A percentile compares a stretch with the other conserved stretches of the same genome.
phyloP scores from a whole-genome alignment of 257 asterid species.

The Solanum tarijense region DNA sequence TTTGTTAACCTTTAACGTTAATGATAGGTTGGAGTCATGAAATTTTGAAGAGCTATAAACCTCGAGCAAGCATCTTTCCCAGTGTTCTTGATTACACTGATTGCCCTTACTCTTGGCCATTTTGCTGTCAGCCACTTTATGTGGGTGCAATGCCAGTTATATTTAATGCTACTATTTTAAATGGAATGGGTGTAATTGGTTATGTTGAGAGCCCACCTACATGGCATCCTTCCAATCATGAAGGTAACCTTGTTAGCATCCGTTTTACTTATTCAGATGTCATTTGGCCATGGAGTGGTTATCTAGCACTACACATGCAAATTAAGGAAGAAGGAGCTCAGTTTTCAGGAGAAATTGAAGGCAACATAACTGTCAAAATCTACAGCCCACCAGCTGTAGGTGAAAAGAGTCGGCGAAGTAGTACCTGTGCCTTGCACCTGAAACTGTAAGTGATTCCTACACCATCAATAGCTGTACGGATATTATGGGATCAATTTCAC shows the following conservation, averaged over 20 bases:
- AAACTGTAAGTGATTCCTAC: constrained; percentile 76
- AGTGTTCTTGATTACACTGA: constrained; percentile 71
- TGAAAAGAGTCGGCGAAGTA: constrained; percentile 45
- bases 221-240: constrained; percentile 78
- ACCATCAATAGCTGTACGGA: constrained; percentile 67
- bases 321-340: constrained; percentile 85
- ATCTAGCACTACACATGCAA: constrained; percentile 86
- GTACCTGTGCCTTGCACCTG: constrained; percentile 58
- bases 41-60: constrained; percentile 72
- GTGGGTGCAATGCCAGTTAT: constrained; percentile 97
- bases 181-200: constrained; percentile 90
- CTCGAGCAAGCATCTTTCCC: constrained; percentile 98
- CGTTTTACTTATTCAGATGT: constrained; percentile 77
- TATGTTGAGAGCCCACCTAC: constrained; percentile 68
- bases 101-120: constrained; percentile 99
- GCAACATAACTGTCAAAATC: constrained; percentile 63
- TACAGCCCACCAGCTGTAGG: constrained; percentile 79
- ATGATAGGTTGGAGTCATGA: constrained; percentile 71
- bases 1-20: constrained; percentile 7
- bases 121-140: constrained; percentile 90
- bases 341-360: constrained; percentile 84
- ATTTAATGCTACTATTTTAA: constrained; percentile 78
- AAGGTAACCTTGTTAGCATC: constrained; percentile 78
- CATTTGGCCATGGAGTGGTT: constrained; percentile 99
- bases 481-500: constrained; percentile 96